These are phyloP conservation scores for Helicocarpus griseus DNA, from an alignment of 2,329 filamentous ascomycete species.

Conservation along the genomic window DNA sequence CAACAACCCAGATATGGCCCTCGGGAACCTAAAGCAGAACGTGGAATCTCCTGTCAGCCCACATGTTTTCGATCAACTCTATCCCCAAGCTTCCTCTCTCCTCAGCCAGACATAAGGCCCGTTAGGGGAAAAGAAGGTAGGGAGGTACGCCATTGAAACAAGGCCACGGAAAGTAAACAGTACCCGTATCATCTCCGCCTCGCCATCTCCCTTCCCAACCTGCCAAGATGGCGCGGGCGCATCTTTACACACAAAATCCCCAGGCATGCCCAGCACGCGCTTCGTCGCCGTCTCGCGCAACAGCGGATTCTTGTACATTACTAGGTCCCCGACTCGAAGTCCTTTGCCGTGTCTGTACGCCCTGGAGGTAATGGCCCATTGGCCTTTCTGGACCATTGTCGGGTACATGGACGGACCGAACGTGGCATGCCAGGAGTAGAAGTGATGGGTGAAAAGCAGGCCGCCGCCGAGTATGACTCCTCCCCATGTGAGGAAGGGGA, in stretches of 20 bases:
- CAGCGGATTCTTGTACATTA: slow-evolving; percentile 67
- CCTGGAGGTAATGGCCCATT: slow-evolving; percentile 60
- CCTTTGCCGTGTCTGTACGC: slow-evolving; percentile 59
- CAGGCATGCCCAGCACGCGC: slow-evolving; percentile 65
- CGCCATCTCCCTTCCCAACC: slow-evolving; percentile 16
- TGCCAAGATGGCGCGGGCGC: slow-evolving; percentile 24
- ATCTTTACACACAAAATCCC: slow-evolving; percentile 43
- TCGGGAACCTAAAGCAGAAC: slow-evolving; percentile 87
- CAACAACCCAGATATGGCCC: slow-evolving; percentile 84
- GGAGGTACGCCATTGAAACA: too few species aligned
- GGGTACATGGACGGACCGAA: slow-evolving; percentile 82
- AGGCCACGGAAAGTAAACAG: neutral
- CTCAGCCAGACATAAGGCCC: too few species aligned
- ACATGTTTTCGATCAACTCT: too few species aligned
- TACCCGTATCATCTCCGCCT: slow-evolving; percentile 43
- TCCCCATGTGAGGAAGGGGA: slow-evolving; percentile 21
- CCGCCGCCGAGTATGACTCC: slow-evolving; percentile 27
- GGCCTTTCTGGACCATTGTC: slow-evolving; percentile 59
- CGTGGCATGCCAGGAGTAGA: slow-evolving; percentile 50
- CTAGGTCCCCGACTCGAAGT: slow-evolving; percentile 69
- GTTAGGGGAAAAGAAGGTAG: too few species aligned
- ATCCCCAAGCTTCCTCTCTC: too few species aligned
- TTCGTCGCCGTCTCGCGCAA: slow-evolving; percentile 60
- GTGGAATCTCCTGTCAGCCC: too few species aligned
- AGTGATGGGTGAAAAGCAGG: slow-evolving; percentile 44